A percentile compares a stretch with the other conserved stretches of the same genome.
phyloP scores from a whole-genome alignment of 306 rosid species.

The Amphicarpaea edgeworthii region DNA sequence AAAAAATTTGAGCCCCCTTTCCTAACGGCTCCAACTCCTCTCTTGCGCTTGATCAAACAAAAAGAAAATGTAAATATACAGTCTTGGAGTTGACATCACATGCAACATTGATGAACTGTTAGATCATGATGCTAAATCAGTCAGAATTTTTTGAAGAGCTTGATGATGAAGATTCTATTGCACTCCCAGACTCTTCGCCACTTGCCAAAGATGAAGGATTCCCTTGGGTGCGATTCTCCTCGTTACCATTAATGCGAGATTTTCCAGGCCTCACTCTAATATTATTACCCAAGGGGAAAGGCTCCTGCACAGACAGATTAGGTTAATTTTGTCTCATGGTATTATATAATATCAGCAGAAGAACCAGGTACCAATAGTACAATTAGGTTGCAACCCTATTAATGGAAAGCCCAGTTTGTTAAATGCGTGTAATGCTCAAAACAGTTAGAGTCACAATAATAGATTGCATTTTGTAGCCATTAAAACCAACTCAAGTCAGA shows the following conservation, averaged over 20 bases:
- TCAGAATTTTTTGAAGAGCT: slow-evolving; percentile 52
- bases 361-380: slow-evolving; percentile 25
- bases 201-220: slow-evolving; percentile 55
- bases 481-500: slow-evolving; percentile 33
- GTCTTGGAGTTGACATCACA: slow-evolving; percentile 53
- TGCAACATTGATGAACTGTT: slow-evolving; percentile 54
- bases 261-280: slow-evolving; percentile 74
- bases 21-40: slow-evolving; percentile 52
- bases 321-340: slow-evolving; percentile 17
- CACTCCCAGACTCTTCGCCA: slow-evolving; percentile 69
- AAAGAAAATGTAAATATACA: slow-evolving; percentile 50
- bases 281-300: slow-evolving; percentile 81
- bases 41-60: slow-evolving; percentile 23
- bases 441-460: slow-evolving; percentile 8
- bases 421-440: slow-evolving; percentile 8
- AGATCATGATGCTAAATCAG: slow-evolving; percentile 58
- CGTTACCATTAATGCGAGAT: slow-evolving; percentile 53
- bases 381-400: slow-evolving; percentile 20
- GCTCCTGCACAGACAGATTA: slow-evolving; percentile 63
- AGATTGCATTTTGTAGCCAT: slow-evolving; percentile 10
- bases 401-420: not conserved
- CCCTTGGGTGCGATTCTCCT: slow-evolving; percentile 63
- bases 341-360: slow-evolving; percentile 30
- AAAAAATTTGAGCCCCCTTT: slow-evolving; percentile 62
- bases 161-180: slow-evolving; percentile 53